Percentiles rank a stretch among this genome's conserved stretches.
phyloP scores from a whole-genome alignment of 2,329 filamentous ascomycete genomes.

The Neocatenulostroma microsporum region DNA sequence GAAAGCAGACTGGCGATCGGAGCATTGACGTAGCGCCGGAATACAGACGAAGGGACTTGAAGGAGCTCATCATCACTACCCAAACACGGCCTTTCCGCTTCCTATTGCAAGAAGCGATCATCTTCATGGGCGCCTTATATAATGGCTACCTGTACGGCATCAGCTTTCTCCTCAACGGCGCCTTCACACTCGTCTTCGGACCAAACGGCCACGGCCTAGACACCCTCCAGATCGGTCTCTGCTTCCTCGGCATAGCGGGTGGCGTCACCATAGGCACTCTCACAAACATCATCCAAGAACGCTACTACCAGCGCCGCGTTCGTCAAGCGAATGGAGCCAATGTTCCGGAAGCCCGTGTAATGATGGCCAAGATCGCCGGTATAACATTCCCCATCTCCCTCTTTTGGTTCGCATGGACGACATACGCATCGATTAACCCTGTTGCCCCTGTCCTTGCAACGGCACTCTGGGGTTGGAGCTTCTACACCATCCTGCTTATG shows the following conservation, averaged over 20 bases:
- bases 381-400: constrained; percentile 27
- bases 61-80: constrained; percentile 4
- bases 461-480: constrained; percentile 42
- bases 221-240: constrained; percentile 37
- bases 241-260: constrained; percentile 35
- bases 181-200: constrained; percentile 39
- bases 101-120: constrained; percentile 24
- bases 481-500: constrained; percentile 44
- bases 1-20: background rate
- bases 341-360: constrained; percentile 8
- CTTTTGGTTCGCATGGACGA: constrained; percentile 14
- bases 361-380: constrained; percentile 42
- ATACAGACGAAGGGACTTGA: background rate
- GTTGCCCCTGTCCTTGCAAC: constrained; percentile 42
- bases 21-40: background rate
- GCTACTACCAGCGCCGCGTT: constrained; percentile 29
- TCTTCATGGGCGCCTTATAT: constrained; percentile 38
- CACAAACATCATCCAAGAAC: constrained; percentile 39
- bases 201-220: constrained; percentile 32
- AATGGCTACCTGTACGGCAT: constrained; percentile 40
- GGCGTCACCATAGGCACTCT: constrained; percentile 37
- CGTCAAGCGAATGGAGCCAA: constrained; percentile 2
- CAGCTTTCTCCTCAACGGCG: constrained; percentile 40
- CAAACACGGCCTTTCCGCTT: constrained; percentile 26
- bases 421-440: constrained; percentile 6